phyloP scores from a whole-genome alignment of 257 asterid genomes.

The Nicotiana undulata region DNA sequence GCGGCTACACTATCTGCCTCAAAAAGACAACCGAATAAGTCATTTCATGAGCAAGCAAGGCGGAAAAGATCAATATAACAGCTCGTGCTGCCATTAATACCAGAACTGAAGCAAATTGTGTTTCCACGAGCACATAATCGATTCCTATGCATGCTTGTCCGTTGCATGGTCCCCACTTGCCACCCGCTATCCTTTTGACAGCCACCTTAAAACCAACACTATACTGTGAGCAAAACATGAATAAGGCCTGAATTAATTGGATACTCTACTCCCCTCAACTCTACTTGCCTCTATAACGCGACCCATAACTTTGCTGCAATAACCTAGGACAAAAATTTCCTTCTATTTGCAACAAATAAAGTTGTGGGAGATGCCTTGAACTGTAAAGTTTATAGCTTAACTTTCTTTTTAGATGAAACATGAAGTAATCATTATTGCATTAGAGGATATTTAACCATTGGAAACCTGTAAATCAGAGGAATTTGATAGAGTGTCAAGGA shows the following conservation, averaged over 20 bases:
- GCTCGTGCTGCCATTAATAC: constrained; percentile 27
- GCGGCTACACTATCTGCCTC: background rate
- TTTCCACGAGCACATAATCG: constrained; percentile 73
- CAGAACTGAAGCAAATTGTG: constrained; percentile 45
- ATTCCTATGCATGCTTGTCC: constrained; percentile 97
- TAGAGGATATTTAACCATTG: background rate
- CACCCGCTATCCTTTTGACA: constrained; percentile 71
- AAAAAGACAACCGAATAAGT: background rate
- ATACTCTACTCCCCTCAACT: background rate
- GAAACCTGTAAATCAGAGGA: constrained; percentile 62
- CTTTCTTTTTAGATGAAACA: background rate
- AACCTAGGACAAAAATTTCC: background rate
- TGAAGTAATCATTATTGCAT: background rate
- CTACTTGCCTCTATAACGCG: background rate
- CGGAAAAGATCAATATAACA: background rate
- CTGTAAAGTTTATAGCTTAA: background rate
- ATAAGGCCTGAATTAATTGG: background rate
- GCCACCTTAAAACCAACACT: constrained; percentile 43
- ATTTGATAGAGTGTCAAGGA: constrained; percentile 54
- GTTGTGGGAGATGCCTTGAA: background rate
- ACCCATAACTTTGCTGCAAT: background rate
- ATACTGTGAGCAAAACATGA: constrained; percentile 9
- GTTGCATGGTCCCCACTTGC: constrained; percentile 90
- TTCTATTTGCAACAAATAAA: background rate
- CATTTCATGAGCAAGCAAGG: background rate